Evolutionary conservation across 139 green algal species (phyloP).

Genomic region (Ettlia oleoabundans): DNA sequence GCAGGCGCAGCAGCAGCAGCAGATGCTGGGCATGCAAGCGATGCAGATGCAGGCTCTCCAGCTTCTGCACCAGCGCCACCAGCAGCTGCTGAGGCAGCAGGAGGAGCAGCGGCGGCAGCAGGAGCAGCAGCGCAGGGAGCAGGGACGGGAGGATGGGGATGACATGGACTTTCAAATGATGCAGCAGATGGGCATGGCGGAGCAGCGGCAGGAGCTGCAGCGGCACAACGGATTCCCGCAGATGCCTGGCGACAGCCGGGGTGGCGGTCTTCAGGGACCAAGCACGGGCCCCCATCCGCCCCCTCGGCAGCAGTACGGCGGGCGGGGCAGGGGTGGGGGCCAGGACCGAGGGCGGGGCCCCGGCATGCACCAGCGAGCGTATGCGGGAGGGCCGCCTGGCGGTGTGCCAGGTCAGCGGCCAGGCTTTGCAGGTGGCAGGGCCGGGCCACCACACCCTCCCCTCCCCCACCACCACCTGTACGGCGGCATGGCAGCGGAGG

Average conservation of each 20-base stretch:
- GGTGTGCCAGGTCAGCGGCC: no score
- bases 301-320: background rate
- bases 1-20: background rate
- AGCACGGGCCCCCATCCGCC: background rate
- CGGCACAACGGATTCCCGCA: background rate
- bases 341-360: background rate
- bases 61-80: background rate
- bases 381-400: no score
- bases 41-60: background rate
- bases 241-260: background rate
- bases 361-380: background rate
- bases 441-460: background rate
- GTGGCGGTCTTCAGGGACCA: background rate
- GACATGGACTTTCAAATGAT: background rate
- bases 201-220: background rate
- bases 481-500: background rate
- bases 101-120: background rate
- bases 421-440: background rate
- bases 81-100: background rate
- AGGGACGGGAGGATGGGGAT: background rate
- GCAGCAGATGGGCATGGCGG: conserved; percentile 5
- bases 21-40: conserved; percentile 2
- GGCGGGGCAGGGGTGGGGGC: background rate
- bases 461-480: background rate
- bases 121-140: conserved; percentile 26